Evolutionary conservation across 192 early-diverging fungal genomes (phyloP), one percentile per base, ranked within the genome.

Genomic region (Backusella westeae): DNA sequence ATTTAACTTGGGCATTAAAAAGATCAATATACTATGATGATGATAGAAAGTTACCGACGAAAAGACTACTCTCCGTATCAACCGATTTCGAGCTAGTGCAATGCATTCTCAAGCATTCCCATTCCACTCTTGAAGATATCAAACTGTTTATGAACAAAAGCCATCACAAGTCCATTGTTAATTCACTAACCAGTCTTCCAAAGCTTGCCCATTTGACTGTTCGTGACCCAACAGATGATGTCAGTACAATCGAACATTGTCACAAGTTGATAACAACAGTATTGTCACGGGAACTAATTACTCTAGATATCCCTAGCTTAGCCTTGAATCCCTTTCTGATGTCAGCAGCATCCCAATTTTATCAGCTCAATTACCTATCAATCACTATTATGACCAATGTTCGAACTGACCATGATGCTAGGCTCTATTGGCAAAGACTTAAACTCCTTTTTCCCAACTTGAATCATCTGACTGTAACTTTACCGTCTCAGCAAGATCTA

Each of bases 191-290:
- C 23, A 32, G 29, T 46, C 42, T 49, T 71, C 70, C 70, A 42
- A 41, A 71, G 17, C 39, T 71, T 41, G 17, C 6, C 29, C 41
- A 44, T 41, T 71, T 71, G 14, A 71, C 42, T 46, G n/a, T 71
- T 23, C 70, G 70, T 71, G 70, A 71, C 29, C 29, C 70, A 71
- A 34, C 44, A 49, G 44, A 71, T 71, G 70, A 71, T 71, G 70
- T 63, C 56, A 63, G 56, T 63, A 63, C 23, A 63, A 63, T 63
- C 2, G 56, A 63, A 23, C 56, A 63, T 63, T 26, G 56, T 63
- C 56, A 63, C 56, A 63, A 63, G 56, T 29, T 63, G 56, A 63
- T 63, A 63, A 29, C 56, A 23, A 29, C 56, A 23, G 56, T n/a
- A 63, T 63, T 63, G 56, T 63, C 56, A 63, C 56, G 56, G 56